phyloP scores from a whole-genome alignment of 192 early-diverging fungal species.

The Spizellomyces punctatus region DNA sequence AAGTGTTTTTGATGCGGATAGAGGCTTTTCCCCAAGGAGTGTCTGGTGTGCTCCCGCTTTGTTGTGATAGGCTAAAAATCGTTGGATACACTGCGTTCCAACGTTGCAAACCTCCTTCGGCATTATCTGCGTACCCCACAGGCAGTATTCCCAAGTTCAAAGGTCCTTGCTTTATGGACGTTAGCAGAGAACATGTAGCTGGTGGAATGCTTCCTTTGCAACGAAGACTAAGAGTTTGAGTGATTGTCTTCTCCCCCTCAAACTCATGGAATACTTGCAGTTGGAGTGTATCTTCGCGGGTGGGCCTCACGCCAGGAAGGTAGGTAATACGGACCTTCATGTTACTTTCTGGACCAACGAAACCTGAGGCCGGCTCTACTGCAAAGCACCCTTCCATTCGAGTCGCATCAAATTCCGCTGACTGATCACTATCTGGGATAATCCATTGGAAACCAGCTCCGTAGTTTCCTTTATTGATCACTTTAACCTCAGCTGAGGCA shows the following conservation, averaged over 20 bases:
- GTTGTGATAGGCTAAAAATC: not conserved
- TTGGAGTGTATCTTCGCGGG: conserved; percentile 27
- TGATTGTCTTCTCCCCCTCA: conserved; percentile 15
- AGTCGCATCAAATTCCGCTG: not conserved
- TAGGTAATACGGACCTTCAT: conserved; percentile 32
- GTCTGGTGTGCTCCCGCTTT: not conserved
- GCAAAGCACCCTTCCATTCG: conserved; percentile 39
- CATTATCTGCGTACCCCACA: conserved; percentile 17
- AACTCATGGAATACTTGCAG: conserved; percentile 38
- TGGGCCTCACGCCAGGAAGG: conserved; percentile 42
- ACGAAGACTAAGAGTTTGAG: conserved; percentile 17
- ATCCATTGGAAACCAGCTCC: conserved; percentile 36
- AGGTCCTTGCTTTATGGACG: conserved; percentile 45
- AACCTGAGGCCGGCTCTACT: conserved; percentile 31
- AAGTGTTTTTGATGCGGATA: conserved; percentile 50
- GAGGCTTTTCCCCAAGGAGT: conserved; percentile 6
- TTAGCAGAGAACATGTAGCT: conserved; percentile 39
- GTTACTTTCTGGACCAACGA: conserved; percentile 16
- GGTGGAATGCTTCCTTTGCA: conserved; percentile 42
- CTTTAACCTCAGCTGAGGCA: not conserved
- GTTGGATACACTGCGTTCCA: not conserved
- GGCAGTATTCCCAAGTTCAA: conserved; percentile 46
- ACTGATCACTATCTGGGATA: not conserved
- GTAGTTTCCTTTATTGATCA: conserved; percentile 40
- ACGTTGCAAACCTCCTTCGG: not conserved